Evolutionary conservation across 257 asterid species (phyloP).

Genomic region (Ilex asprella): DNA sequence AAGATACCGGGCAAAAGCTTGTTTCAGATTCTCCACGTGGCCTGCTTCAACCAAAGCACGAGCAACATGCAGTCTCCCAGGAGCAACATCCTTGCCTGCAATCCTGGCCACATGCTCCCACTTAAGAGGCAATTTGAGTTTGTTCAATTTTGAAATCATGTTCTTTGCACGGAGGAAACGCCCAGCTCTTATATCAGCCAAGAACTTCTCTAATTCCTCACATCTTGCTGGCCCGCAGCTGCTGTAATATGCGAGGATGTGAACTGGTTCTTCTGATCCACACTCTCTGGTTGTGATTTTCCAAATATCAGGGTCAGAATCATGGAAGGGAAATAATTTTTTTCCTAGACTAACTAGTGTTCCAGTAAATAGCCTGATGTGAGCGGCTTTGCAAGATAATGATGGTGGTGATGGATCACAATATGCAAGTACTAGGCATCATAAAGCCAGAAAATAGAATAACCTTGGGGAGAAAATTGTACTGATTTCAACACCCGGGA

Average conservation of each 20-base stretch:
- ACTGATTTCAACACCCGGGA: constrained; percentile 96
- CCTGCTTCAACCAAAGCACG: constrained; percentile 99
- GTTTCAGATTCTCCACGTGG: constrained; percentile 84
- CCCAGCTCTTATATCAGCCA: constrained; percentile 68
- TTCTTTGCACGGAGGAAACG: constrained; percentile 81
- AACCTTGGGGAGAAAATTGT: constrained; percentile 82
- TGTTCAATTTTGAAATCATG: constrained; percentile 72
- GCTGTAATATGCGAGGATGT: constrained; percentile 97
- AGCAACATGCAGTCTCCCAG: constrained; percentile 92
- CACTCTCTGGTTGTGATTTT: constrained; percentile 41
- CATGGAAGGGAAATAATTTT: neutral
- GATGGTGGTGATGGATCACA: neutral
- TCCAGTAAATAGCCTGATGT: neutral
- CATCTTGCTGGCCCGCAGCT: constrained; percentile 72
- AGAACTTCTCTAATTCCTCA: constrained; percentile 54
- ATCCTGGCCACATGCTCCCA: constrained; percentile 80
- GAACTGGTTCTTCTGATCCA: constrained; percentile 80
- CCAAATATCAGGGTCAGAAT: constrained; percentile 10
- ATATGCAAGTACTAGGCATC: neutral
- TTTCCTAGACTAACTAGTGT: too few species aligned
- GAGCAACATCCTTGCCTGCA: constrained; percentile 96
- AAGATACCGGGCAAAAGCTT: constrained; percentile 81
- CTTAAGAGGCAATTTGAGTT: constrained; percentile 75
- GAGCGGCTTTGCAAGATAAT: neutral
- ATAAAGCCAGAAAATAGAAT: constrained; percentile 2